Percentiles rank a stretch among this genome's conserved stretches.
phyloP scores from a whole-genome alignment of 768 basidiomycete genomes.

The Hygrocybe punicea region DNA sequence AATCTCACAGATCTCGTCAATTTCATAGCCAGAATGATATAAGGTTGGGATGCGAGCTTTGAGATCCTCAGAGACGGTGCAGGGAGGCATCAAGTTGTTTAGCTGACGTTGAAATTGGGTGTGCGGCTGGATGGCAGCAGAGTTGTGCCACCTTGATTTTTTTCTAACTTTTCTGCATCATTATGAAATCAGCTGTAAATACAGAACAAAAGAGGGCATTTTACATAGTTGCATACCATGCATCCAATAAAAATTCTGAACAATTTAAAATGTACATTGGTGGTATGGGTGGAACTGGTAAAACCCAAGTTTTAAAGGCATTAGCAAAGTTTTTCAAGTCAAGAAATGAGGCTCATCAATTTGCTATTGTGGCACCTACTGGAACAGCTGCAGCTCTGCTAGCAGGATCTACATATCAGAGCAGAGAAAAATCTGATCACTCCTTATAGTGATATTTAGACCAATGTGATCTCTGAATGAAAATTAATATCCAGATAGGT shows the following conservation, averaged over 20 bases:
- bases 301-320: slow-evolving; percentile 31
- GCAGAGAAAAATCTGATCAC: not conserved
- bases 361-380: slow-evolving; percentile 26
- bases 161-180: too few species aligned
- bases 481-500: too few species aligned
- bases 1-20: slow-evolving; percentile 18
- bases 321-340: slow-evolving; percentile 21
- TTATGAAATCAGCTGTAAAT: too few species aligned
- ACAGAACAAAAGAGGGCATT: too few species aligned
- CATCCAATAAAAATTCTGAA: too few species aligned
- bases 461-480: too few species aligned
- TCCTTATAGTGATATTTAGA: too few species aligned
- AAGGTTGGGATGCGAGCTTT: slow-evolving; percentile 19
- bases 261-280: slow-evolving; percentile 26
- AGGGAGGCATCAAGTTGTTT: not conserved
- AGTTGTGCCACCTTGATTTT: too few species aligned
- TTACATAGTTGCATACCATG: too few species aligned
- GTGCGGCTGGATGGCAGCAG: too few species aligned
- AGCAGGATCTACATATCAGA: slow-evolving; percentile 24
- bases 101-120: too few species aligned
- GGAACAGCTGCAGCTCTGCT: slow-evolving; percentile 26
- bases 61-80: slow-evolving; percentile 6
- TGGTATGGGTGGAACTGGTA: slow-evolving; percentile 36
- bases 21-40: slow-evolving; percentile 7
- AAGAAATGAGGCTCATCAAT: slow-evolving; percentile 25